These are phyloP conservation scores for Penicillium sp. DNA, from an alignment of 2,329 filamentous ascomycete species.

Conservation along the genomic window DNA sequence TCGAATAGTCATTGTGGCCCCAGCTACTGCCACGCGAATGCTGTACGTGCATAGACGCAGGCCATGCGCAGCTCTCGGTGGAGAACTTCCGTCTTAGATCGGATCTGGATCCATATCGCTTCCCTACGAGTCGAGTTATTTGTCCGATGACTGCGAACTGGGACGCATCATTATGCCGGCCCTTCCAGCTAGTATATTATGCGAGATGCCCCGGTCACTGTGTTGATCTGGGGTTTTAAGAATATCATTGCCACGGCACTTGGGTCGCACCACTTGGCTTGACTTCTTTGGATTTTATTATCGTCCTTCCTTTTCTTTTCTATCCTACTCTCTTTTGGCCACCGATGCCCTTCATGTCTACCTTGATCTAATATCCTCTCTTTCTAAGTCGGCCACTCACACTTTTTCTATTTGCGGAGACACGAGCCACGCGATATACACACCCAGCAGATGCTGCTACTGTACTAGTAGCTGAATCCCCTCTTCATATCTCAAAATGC, in stretches of 20 bases:
- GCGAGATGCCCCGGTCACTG: neutral
- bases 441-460: neutral
- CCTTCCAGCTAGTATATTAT: slow-evolving; percentile 2
- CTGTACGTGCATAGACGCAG: slow-evolving; percentile 3
- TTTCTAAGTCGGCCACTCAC: neutral
- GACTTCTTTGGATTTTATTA: neutral
- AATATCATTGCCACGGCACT: neutral
- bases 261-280: neutral
- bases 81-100: slow-evolving; percentile 15
- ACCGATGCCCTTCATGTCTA: neutral
- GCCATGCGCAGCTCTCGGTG: slow-evolving; percentile 10
- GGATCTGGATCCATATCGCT: slow-evolving; percentile 5
- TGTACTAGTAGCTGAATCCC: neutral
- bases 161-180: neutral
- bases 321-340: neutral
- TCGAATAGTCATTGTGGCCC: neutral
- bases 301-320: neutral
- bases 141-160: slow-evolving; percentile 4
- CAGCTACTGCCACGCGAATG: slow-evolving; percentile 14
- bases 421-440: neutral
- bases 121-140: slow-evolving; percentile 10
- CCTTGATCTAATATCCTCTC: neutral
- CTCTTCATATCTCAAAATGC: slow-evolving; percentile 23
- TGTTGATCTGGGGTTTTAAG: neutral
- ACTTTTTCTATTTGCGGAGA: neutral